These are phyloP conservation scores for Rhytidiadelphus loreus DNA, from an alignment of 225 moss, liverwort and hornwort species.

Conservation along the genomic window DNA sequence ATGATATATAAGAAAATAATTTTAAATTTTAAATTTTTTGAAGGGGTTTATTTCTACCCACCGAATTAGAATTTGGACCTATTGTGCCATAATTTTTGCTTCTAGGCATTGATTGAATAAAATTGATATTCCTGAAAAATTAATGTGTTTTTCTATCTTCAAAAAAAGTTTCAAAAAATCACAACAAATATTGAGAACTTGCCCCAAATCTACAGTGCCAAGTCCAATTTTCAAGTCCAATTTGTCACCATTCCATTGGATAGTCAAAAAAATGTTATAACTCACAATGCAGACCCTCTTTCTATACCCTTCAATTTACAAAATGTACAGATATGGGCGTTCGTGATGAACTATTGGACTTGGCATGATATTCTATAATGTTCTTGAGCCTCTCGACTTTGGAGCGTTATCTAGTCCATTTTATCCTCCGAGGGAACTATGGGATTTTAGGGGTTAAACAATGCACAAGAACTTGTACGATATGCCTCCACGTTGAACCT, in stretches of 20 bases:
- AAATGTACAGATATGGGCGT: too few relatives aligned
- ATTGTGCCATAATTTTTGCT: neutral
- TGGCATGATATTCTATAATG: too few relatives aligned
- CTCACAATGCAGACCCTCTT: too few relatives aligned
- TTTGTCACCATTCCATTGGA: too few relatives aligned
- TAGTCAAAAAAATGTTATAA: too few relatives aligned
- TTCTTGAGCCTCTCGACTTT: too few relatives aligned
- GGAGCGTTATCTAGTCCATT: too few relatives aligned
- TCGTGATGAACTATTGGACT: too few relatives aligned
- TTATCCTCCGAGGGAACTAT: fast-evolving
- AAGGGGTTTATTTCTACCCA: fast-evolving
- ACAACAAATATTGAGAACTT: neutral
- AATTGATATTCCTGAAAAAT: fast-evolving
- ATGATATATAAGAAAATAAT: neutral
- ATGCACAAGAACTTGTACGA: fast-evolving
- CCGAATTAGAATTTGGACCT: neutral
- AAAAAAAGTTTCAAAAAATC: neutral
- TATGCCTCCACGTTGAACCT: fast-evolving
- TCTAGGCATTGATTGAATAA: neutral
- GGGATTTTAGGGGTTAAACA: neutral
- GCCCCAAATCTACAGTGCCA: too few relatives aligned
- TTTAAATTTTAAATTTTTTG: neutral
- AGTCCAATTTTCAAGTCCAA: too few relatives aligned
- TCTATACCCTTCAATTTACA: too few relatives aligned
- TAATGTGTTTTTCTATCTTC: neutral